These are phyloP conservation scores for Moniliella sp. DNA, from an alignment of 1,284 basidiomycete species.

Conservation along the genomic window DNA sequence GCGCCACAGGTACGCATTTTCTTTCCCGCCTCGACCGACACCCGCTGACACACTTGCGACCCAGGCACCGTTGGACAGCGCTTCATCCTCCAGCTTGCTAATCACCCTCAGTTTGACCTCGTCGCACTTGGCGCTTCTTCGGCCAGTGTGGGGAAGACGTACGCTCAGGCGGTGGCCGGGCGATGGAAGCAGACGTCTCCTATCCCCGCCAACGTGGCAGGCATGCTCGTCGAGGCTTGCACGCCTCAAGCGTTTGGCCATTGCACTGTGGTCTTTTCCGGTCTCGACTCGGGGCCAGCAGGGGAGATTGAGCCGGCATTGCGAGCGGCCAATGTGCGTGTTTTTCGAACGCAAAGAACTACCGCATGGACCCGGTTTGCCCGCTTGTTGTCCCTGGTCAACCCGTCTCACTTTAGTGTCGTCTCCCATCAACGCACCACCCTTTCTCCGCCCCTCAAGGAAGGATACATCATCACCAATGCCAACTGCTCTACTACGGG, in stretches of 20 bases:
- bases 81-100: conserved; percentile 68
- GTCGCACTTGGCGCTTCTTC: conserved; percentile 71
- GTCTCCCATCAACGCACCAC: conserved; percentile 54
- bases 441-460: conserved; percentile 41
- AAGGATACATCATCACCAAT: conserved; percentile 91
- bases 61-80: conserved; percentile 27
- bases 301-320: conserved; percentile 81
- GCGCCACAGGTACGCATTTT: conserved; percentile 55
- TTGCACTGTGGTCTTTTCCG: conserved; percentile 78
- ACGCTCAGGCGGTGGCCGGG: conserved; percentile 45
- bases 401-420: conserved; percentile 65
- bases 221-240: conserved; percentile 60
- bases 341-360: conserved; percentile 99
- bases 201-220: conserved; percentile 50
- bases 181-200: conserved; percentile 74
- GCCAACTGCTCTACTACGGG: conserved; percentile 97
- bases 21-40: background rate
- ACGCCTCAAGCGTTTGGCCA: conserved; percentile 53
- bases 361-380: conserved; percentile 74
- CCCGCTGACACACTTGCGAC: conserved; percentile 1
- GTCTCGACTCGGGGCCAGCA: conserved; percentile 77
- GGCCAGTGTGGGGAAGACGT: conserved; percentile 66
- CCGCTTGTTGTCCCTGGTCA: conserved; percentile 93
- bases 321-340: conserved; percentile 61
- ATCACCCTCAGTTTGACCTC: conserved; percentile 75